Conservation (phyloP, 768 basidiomycete genomes). For the Boletellus emodensis region DNA sequence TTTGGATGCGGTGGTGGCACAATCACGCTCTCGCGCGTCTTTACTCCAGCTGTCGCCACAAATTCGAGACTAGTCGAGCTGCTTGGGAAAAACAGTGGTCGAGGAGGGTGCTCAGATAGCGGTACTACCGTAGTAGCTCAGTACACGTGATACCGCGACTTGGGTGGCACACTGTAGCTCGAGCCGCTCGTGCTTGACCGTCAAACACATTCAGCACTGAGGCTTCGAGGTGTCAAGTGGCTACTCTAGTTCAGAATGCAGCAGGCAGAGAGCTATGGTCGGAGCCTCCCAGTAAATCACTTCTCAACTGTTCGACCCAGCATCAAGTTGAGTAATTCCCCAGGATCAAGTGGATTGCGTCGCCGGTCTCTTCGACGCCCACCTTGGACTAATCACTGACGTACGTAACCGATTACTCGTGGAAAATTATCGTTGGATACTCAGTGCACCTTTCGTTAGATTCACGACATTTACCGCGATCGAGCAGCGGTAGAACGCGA, state of each 20-base stretch:
- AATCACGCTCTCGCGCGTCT: too few species aligned
- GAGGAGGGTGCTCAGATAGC: too few species aligned
- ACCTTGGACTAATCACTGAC: conserved; percentile 62
- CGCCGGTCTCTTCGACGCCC: conserved; percentile 51
- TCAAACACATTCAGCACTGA: not conserved
- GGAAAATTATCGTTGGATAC: not conserved
- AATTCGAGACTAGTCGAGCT: too few species aligned
- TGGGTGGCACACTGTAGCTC: too few species aligned
- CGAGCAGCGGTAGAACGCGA: conserved; percentile 70
- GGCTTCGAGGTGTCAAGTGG: not conserved
- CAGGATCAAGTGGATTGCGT: conserved; percentile 76
- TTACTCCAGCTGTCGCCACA: too few species aligned
- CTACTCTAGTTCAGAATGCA: conserved; percentile 10
- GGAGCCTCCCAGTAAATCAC: conserved; percentile 47
- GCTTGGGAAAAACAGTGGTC: too few species aligned
- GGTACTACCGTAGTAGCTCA: too few species aligned
- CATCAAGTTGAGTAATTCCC: conserved; percentile 6
- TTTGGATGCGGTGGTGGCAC: too few species aligned
- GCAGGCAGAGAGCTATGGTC: conserved; percentile 41
- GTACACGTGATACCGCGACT: too few species aligned
- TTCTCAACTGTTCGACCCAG: not conserved
- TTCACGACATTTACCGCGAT: conserved; percentile 68
- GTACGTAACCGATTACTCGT: conserved; percentile 36
- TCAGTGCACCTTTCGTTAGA: conserved; percentile 37
- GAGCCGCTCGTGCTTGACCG: too few species aligned